phyloP scores from a whole-genome alignment of 2,329 filamentous ascomycete genomes.

The Cytospora chrysosperma region DNA sequence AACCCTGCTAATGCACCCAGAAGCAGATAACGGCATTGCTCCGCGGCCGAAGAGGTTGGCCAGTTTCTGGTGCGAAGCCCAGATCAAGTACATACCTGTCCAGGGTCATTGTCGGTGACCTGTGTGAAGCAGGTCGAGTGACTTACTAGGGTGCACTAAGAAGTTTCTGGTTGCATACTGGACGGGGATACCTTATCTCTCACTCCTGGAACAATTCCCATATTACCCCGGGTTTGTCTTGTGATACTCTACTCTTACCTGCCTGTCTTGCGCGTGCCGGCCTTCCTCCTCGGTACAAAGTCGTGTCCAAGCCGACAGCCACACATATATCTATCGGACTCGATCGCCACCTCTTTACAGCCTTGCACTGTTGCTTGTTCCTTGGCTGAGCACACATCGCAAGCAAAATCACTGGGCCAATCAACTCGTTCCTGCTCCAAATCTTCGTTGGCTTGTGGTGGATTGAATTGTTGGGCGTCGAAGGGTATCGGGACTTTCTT shows the following conservation, averaged over 20 bases:
- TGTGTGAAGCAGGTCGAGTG: constrained; percentile 14
- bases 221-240: background rate
- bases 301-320: background rate
- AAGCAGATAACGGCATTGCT: constrained; percentile 9
- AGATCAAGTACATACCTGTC: background rate
- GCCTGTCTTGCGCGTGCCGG: background rate
- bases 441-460: constrained; percentile 5
- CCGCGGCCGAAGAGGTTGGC: constrained; percentile 2
- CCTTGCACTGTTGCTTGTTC: background rate
- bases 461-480: background rate
- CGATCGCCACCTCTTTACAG: background rate
- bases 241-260: constrained; percentile 7
- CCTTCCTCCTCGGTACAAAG: background rate
- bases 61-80: constrained; percentile 10
- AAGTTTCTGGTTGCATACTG: constrained; percentile 1
- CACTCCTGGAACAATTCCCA: constrained; percentile 1
- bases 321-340: background rate
- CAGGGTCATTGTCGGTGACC: constrained; percentile 21
- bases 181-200: constrained; percentile 23
- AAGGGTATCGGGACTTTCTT: constrained; percentile 1
- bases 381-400: background rate
- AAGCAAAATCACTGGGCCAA: background rate
- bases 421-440: background rate
- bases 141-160: constrained; percentile 13
- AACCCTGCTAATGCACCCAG: constrained; percentile 18